Conservation (phyloP, 2,329 filamentous ascomycete genomes). For the Cyanodermella asteris region DNA sequence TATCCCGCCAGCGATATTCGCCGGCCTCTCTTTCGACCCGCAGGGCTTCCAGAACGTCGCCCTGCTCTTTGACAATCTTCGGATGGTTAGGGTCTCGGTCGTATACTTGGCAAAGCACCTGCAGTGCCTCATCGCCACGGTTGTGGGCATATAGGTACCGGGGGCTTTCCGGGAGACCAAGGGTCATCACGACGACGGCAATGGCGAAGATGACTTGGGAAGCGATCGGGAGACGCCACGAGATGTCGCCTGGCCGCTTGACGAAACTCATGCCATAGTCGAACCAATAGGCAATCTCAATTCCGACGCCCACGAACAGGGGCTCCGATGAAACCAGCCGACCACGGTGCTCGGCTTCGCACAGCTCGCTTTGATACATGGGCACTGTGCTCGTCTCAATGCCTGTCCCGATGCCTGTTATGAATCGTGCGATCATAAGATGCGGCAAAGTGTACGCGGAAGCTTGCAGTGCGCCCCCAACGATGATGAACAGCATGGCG, state of each 20-base stretch:
- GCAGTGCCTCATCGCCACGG: conserved; percentile 14
- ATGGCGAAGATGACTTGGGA: conserved; percentile 23
- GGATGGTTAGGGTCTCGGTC: not conserved
- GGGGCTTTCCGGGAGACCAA: conserved; percentile 18
- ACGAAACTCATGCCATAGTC: conserved; percentile 17
- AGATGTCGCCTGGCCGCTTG: conserved; percentile 19
- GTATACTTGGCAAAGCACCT: conserved; percentile 10
- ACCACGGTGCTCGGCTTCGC: conserved; percentile 20
- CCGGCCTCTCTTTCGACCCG: conserved; percentile 15
- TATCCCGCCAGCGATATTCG: conserved; percentile 17
- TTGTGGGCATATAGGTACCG: conserved; percentile 24
- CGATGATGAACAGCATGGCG: conserved; percentile 10
- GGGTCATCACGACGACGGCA: conserved; percentile 19
- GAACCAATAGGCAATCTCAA: conserved; percentile 13
- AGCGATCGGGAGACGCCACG: conserved; percentile 25
- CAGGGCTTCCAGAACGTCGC: conserved; percentile 21
- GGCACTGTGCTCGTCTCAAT: conserved; percentile 9
- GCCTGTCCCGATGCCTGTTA: conserved; percentile 13
- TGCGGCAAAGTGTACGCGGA: conserved; percentile 17
- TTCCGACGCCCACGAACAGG: conserved; percentile 17
- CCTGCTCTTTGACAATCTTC: conserved; percentile 1
- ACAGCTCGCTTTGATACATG: conserved; percentile 24
- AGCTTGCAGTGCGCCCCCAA: conserved; percentile 12
- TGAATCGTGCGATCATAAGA: conserved; percentile 21
- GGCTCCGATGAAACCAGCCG: conserved; percentile 22